Conservation (phyloP, 768 basidiomycete species). For the Trametopsis cervina region DNA sequence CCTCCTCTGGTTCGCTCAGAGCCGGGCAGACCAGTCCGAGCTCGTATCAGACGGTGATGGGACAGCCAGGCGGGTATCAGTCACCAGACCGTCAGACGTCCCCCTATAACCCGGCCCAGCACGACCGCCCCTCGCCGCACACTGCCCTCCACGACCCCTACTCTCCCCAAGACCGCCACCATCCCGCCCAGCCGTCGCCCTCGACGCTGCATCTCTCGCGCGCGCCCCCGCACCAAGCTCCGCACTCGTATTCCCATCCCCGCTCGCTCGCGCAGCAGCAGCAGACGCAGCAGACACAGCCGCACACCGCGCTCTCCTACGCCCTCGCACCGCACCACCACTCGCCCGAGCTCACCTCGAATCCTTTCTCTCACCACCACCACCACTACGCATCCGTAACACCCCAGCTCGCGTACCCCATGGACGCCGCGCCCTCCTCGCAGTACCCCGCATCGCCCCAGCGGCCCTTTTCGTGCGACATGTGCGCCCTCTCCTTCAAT, state of each 20-base stretch:
- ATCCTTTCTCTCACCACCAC: constrained; percentile 7
- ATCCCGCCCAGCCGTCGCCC: constrained; percentile 3
- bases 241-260: constrained; percentile 10
- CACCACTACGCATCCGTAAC: constrained; percentile 18
- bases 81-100: constrained; percentile 6
- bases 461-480: constrained; percentile 33
- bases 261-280: constrained; percentile 7
- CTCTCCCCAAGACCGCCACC: constrained; percentile 10
- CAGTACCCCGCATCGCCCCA: constrained; percentile 33
- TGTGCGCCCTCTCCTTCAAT: constrained; percentile 79
- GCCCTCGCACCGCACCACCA: constrained; percentile 17
- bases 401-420: constrained; percentile 17
- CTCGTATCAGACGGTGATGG: constrained; percentile 12
- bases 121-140: constrained; percentile 7
- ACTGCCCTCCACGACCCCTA: constrained; percentile 2
- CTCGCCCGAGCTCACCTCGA: constrained; percentile 8
- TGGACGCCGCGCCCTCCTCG: constrained; percentile 17
- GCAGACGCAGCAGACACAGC: constrained; percentile 12
- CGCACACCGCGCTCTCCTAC: constrained; percentile 17
- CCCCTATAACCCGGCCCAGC: constrained; percentile 4
- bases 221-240: not conserved
- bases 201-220: constrained; percentile 2
- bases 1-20: not conserved
- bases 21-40: not conserved
- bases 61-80: constrained; percentile 3